A percentile compares a stretch with the other conserved stretches of the same genome.
Conservation (phyloP, 192 early-diverging fungal genomes). For the Physocladia obscura region DNA sequence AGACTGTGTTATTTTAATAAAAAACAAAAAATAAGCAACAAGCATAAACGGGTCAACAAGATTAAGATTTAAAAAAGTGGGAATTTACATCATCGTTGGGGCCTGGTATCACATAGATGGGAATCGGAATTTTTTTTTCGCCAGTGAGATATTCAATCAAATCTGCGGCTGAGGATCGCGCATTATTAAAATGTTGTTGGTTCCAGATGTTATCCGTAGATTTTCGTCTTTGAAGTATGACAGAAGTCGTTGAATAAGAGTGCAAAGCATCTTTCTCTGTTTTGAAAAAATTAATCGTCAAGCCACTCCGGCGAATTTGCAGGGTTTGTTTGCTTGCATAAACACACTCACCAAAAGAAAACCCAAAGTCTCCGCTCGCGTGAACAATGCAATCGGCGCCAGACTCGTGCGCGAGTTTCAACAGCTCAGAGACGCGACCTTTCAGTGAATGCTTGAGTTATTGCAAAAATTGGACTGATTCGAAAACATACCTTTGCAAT, state of each 20-base stretch:
- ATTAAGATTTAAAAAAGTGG: not conserved
- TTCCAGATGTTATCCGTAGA: not conserved
- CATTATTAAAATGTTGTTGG: not conserved
- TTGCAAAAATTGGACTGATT: not conserved
- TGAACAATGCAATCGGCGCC: constrained; percentile 11
- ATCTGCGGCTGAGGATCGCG: not conserved
- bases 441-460: not conserved
- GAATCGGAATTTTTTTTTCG: not conserved
- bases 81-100: not conserved
- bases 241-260: not conserved
- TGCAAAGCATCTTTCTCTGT: not conserved
- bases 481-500: not conserved
- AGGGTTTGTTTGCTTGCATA: not conserved
- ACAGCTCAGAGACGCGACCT: not conserved
- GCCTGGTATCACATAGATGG: not conserved
- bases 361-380: constrained; percentile 10
- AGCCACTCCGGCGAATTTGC: not conserved
- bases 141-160: not conserved
- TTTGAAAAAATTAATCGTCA: not conserved
- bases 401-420: not conserved
- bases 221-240: not conserved
- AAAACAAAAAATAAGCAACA: too few species aligned
- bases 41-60: too few species aligned
- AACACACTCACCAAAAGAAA: not conserved
- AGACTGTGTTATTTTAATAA: too few species aligned